These are phyloP conservation scores for Globisporangium cylindrosporum DNA, from an alignment of 352 stramenopile species.

Conservation along the genomic window DNA sequence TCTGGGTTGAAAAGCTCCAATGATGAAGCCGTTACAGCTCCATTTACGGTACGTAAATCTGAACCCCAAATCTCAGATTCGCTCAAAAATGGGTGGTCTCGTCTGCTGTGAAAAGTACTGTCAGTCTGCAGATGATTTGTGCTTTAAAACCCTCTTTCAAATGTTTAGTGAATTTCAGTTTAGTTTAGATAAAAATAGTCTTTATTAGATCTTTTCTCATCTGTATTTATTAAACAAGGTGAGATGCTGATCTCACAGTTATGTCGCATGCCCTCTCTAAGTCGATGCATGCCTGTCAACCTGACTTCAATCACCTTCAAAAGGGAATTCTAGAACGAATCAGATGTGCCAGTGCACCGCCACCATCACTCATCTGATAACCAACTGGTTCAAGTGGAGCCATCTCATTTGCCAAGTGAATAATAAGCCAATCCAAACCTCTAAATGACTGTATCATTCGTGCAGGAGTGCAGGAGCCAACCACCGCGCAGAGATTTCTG, in stretches of 20 bases:
- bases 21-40: background rate
- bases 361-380: background rate
- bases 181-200: too few species aligned
- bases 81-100: background rate
- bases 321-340: conserved; percentile 2
- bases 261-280: background rate
- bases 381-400: background rate
- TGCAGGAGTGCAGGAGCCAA: too few species aligned
- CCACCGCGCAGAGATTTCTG: too few species aligned
- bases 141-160: background rate
- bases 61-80: background rate
- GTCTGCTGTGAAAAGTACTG: background rate
- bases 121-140: background rate
- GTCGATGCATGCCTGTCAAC: background rate
- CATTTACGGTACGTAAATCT: background rate
- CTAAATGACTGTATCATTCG: too few species aligned
- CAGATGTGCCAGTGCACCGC: background rate
- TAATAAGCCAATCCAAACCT: too few species aligned
- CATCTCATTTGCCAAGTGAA: background rate
- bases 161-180: too few species aligned
- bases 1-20: background rate
- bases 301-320: conserved; percentile 1
- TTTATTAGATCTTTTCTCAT: too few species aligned
- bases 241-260: background rate
- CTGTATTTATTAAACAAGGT: background rate